Conservation (phyloP, 78 protist genomes). For the Andalucia godoyi region DNA sequence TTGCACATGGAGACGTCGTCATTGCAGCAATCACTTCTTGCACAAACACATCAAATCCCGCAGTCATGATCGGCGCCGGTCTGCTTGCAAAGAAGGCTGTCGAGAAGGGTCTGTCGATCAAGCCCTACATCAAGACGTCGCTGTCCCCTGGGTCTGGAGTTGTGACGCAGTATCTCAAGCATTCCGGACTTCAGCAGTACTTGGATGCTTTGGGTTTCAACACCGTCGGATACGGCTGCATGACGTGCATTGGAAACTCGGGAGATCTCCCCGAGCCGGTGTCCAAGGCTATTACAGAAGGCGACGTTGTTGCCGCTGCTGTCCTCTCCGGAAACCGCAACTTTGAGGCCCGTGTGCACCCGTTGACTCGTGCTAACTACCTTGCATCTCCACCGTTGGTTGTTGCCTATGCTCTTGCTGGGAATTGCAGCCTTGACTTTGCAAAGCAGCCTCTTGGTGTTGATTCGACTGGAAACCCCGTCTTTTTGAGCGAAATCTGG, state of each 20-base stretch:
- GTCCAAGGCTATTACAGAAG: constrained; percentile 39
- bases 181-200: constrained; percentile 37
- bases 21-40: constrained; percentile 84
- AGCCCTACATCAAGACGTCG: constrained; percentile 56
- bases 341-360: constrained; percentile 75
- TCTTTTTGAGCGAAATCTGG: constrained; percentile 76
- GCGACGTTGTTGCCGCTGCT: constrained; percentile 53
- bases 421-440: constrained; percentile 61
- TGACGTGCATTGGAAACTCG: constrained; percentile 72
- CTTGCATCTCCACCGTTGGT: constrained; percentile 79
- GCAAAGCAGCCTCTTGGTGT: constrained; percentile 45
- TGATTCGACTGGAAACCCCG: constrained; percentile 30
- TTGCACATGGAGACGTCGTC: constrained; percentile 64
- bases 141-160: constrained; percentile 77
- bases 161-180: constrained; percentile 54
- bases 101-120: constrained; percentile 46
- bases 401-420: constrained; percentile 80
- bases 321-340: constrained; percentile 85
- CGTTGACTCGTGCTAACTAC: constrained; percentile 61
- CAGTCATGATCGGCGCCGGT: constrained; percentile 86
- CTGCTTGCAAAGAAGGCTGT: constrained; percentile 66
- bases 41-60: constrained; percentile 80
- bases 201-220: constrained; percentile 56
- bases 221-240: constrained; percentile 74
- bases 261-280: constrained; percentile 52